phyloP scores from a whole-genome alignment of 2,329 filamentous ascomycete species.

The Alternaria angustiovoidea region DNA sequence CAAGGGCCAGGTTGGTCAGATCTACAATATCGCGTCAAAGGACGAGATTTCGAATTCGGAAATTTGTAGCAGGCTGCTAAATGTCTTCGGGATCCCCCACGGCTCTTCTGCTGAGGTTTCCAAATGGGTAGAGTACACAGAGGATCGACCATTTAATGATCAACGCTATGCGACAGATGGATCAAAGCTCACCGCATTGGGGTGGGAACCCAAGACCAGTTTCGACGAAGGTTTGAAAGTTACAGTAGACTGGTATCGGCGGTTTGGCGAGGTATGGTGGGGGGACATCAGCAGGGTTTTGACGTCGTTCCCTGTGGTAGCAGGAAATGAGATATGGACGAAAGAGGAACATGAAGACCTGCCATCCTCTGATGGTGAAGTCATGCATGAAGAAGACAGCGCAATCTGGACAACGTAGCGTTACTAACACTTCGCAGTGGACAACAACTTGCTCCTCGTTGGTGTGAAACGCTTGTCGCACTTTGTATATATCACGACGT shows the following conservation, averaged over 20 bases:
- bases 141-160: slow-evolving; percentile 72
- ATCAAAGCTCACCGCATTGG: slow-evolving; percentile 47
- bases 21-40: slow-evolving; percentile 82
- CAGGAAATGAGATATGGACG: slow-evolving; percentile 52
- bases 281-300: slow-evolving; percentile 51
- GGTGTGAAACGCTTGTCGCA: background rate
- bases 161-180: slow-evolving; percentile 52
- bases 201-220: slow-evolving; percentile 47
- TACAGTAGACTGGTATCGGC: slow-evolving; percentile 52
- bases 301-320: slow-evolving; percentile 50
- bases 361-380: slow-evolving; percentile 43
- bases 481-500: background rate
- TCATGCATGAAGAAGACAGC: slow-evolving; percentile 18
- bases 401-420: slow-evolving; percentile 34
- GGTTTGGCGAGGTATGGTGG: slow-evolving; percentile 53
- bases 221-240: slow-evolving; percentile 48
- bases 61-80: slow-evolving; percentile 71
- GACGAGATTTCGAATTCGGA: slow-evolving; percentile 80
- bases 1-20: slow-evolving; percentile 74
- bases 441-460: background rate
- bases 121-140: slow-evolving; percentile 75
- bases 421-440: slow-evolving; percentile 1
- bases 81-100: slow-evolving; percentile 64
- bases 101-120: slow-evolving; percentile 58
- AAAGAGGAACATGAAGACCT: slow-evolving; percentile 51